These are phyloP conservation scores for Pisolithus orientalis DNA, from an alignment of 768 basidiomycete genomes.

Conservation along the genomic window DNA sequence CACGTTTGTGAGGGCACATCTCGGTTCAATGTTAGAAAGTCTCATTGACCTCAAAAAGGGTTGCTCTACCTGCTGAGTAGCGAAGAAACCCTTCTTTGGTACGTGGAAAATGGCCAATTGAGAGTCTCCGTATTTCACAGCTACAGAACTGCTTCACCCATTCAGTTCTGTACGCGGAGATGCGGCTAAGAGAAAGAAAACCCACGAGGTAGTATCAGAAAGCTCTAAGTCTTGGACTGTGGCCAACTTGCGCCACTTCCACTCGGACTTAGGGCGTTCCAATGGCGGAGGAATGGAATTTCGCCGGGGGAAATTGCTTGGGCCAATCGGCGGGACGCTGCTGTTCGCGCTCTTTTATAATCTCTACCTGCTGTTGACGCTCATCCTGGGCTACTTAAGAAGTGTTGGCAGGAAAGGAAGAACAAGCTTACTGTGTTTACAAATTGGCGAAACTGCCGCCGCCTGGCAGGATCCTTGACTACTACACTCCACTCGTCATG, in stretches of 20 bases:
- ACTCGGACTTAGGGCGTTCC: slow-evolving; percentile 40
- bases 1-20: slow-evolving; percentile 48
- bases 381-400: slow-evolving; percentile 27
- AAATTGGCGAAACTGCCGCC: slow-evolving; percentile 55
- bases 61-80: slow-evolving; percentile 56
- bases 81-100: slow-evolving; percentile 51
- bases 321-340: slow-evolving; percentile 64
- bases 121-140: slow-evolving; percentile 56
- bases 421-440: slow-evolving; percentile 45
- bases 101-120: slow-evolving; percentile 67
- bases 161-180: background rate
- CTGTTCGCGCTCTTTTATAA: slow-evolving; percentile 57
- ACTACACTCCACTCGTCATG: slow-evolving; percentile 66
- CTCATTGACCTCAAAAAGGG: background rate
- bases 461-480: slow-evolving; percentile 44
- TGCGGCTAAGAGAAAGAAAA: slow-evolving; percentile 3
- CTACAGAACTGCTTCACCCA: slow-evolving; percentile 31
- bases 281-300: slow-evolving; percentile 35
- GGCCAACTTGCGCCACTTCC: slow-evolving; percentile 53
- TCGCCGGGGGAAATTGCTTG: slow-evolving; percentile 44
- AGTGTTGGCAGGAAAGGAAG: background rate
- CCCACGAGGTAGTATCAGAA: slow-evolving; percentile 43
- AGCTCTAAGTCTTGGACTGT: slow-evolving; percentile 42
- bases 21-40: slow-evolving; percentile 1
- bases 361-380: slow-evolving; percentile 38